A percentile compares a stretch with the other conserved stretches of the same genome.
Conservation (phyloP, 257 asterid species). For the Solanum corneliomulleri region DNA sequence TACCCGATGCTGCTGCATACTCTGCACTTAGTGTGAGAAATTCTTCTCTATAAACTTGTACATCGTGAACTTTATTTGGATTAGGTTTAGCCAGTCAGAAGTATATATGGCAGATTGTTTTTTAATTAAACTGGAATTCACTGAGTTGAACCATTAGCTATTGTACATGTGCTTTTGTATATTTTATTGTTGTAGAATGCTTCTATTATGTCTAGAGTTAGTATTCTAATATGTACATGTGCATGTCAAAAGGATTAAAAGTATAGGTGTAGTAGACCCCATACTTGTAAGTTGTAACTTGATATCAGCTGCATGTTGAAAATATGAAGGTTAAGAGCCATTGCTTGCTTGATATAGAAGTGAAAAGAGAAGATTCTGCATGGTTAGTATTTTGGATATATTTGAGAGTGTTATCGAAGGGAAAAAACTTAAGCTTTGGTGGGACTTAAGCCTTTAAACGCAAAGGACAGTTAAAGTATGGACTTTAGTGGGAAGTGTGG, state of each 20-base stretch:
- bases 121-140: not conserved
- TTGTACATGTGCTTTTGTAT: not conserved
- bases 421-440: not conserved
- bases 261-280: not conserved
- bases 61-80: not conserved
- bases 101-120: not conserved
- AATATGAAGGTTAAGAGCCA: not conserved
- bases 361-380: not conserved
- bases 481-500: not conserved
- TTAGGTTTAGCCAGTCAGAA: not conserved
- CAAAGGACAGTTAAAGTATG: not conserved
- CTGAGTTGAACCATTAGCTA: not conserved
- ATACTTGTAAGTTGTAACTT: not conserved
- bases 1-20: constrained; percentile 57
- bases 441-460: not conserved
- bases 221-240: not conserved
- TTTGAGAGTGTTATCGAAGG: not conserved
- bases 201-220: not conserved
- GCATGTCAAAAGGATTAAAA: not conserved
- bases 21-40: constrained; percentile 28
- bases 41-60: not conserved
- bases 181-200: not conserved
- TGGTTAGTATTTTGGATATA: constrained; percentile 1
- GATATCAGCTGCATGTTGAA: not conserved
- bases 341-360: not conserved